Conservation (phyloP, 1,139 yeast species). For the Sugiyamaella xylanicola region DNA sequence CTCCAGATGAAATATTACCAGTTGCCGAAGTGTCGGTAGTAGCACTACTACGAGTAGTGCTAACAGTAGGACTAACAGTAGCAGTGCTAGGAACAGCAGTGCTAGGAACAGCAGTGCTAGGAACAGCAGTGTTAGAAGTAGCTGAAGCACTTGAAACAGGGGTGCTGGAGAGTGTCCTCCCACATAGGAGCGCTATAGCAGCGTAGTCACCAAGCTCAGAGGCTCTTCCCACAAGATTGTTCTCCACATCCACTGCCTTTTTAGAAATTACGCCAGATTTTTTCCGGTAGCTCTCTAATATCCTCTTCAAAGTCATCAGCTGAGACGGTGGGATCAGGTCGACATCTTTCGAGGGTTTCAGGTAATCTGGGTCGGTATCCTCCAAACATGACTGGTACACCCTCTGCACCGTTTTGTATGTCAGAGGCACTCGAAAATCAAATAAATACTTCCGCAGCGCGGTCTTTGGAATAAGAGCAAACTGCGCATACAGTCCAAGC, state of each 20-base stretch:
- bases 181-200: conserved; percentile 70
- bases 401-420: conserved; percentile 32
- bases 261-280: conserved; percentile 59
- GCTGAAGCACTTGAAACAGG: neutral
- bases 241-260: conserved; percentile 56
- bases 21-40: neutral
- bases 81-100: neutral
- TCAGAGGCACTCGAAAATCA: conserved; percentile 37
- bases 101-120: neutral
- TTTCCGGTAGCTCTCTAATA: conserved; percentile 62
- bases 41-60: conserved; percentile 28
- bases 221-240: conserved; percentile 72
- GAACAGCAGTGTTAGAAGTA: neutral
- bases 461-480: conserved; percentile 7
- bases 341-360: conserved; percentile 8
- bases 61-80: neutral
- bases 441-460: conserved; percentile 35
- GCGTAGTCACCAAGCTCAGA: conserved; percentile 83
- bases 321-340: conserved; percentile 52
- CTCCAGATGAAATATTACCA: no score
- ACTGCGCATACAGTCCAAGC: neutral
- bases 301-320: conserved; percentile 66
- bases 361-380: conserved; percentile 24
- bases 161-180: conserved; percentile 44
- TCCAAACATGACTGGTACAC: conserved; percentile 31